Conservation (phyloP, 768 basidiomycete genomes). For the Collybia sp. region DNA sequence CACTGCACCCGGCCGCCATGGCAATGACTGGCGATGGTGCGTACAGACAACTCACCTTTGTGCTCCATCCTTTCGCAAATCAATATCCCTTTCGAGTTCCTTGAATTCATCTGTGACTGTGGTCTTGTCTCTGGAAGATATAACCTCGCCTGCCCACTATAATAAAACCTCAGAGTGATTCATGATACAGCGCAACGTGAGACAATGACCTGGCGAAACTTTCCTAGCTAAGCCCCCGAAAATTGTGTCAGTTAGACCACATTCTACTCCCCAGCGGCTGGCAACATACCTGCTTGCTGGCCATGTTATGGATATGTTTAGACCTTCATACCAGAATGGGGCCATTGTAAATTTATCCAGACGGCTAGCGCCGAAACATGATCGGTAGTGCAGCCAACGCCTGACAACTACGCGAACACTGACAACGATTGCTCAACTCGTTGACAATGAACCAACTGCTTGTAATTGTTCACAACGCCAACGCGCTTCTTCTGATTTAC, state of each 20-base stretch:
- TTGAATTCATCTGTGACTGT: constrained; percentile 73
- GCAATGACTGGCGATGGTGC: not conserved
- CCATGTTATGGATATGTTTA: constrained; percentile 36
- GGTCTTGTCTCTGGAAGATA: constrained; percentile 80
- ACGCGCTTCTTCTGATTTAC: too few relatives aligned
- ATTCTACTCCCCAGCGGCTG: not conserved
- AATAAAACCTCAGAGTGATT: constrained; percentile 19
- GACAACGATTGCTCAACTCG: too few relatives aligned
- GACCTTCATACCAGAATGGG: not conserved
- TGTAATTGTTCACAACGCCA: too few relatives aligned
- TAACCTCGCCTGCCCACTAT: constrained; percentile 89
- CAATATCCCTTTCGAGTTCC: constrained; percentile 81
- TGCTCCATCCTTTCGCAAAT: constrained; percentile 70
- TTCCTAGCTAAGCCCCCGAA: constrained; percentile 58
- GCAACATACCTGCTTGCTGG: constrained; percentile 56
- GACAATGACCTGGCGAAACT: constrained; percentile 64
- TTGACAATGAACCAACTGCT: too few relatives aligned
- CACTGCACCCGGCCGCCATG: not conserved
- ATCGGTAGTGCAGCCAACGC: not conserved
- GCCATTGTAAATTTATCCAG: not conserved
- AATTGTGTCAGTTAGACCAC: not conserved
- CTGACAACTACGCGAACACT: too few relatives aligned
- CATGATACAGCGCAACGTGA: constrained; percentile 3
- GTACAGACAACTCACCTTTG: constrained; percentile 47
- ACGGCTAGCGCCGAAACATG: not conserved